Evolutionary conservation across 148 eudicot genomes (phyloP).

Genomic region (Selenicereus undatus): DNA sequence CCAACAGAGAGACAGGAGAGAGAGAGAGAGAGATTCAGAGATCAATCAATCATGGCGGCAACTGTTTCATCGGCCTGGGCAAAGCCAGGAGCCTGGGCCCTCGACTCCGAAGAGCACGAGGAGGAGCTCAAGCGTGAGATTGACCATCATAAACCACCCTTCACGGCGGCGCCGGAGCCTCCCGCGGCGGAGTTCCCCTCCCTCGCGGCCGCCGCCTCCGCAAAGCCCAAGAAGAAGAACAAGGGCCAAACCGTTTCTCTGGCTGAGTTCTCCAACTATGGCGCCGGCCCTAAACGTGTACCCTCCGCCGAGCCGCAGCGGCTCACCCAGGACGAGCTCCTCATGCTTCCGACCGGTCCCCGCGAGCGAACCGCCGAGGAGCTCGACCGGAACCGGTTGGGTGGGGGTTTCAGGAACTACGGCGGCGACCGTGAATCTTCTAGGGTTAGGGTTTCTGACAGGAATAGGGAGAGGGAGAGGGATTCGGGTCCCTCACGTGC

Average conservation of each 20-base stretch:
- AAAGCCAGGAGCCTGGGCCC: constrained; percentile 92
- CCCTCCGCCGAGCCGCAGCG: constrained; percentile 15
- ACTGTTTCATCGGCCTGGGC: constrained; percentile 67
- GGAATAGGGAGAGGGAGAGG: constrained; percentile 36
- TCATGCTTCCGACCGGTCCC: constrained; percentile 76
- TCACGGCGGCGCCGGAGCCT: constrained; percentile 21
- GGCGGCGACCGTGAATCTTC: constrained; percentile 25
- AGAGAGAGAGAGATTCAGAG: constrained; percentile 19
- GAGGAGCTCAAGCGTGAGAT: constrained; percentile 42
- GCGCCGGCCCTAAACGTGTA: constrained; percentile 18
- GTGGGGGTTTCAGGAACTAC: constrained; percentile 61
- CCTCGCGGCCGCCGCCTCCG: constrained; percentile 52
- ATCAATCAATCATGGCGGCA: constrained; percentile 62
- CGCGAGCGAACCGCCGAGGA: constrained; percentile 83
- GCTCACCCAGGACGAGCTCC: constrained; percentile 41
- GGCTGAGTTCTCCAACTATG: constrained; percentile 43
- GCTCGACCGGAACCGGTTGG: constrained; percentile 48
- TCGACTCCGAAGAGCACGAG: constrained; percentile 84
- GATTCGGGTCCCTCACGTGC: constrained; percentile 61
- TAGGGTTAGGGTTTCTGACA: constrained; percentile 48
- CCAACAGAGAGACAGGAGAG: constrained; percentile 1
- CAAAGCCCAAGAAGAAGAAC: constrained; percentile 84
- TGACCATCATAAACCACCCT: constrained; percentile 14
- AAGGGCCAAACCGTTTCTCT: constrained; percentile 54
- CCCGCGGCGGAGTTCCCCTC: constrained; percentile 58